A percentile compares a stretch with the other conserved stretches of the same genome.
Conservation (phyloP, 805 yeast species). For the Blastobotrys attinorum region DNA sequence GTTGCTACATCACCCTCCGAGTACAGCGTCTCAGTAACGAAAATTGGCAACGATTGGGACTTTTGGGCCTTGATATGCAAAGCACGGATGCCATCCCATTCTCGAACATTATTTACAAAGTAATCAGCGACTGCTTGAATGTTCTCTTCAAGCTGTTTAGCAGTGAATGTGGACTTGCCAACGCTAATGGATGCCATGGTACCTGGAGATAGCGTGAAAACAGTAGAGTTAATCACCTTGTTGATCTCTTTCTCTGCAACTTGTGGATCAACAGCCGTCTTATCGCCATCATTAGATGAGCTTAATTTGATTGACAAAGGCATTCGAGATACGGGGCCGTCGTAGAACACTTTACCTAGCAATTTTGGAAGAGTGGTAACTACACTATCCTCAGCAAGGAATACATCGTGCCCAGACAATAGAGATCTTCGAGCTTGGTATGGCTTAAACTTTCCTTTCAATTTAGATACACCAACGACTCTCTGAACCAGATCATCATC, state of each 20-base stretch:
- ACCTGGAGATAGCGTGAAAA: constrained; percentile 65
- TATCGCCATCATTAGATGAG: constrained; percentile 18
- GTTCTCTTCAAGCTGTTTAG: constrained; percentile 52
- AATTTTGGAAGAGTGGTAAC: constrained; percentile 73
- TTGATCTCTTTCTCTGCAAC: constrained; percentile 53
- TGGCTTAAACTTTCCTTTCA: constrained; percentile 81
- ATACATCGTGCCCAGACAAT: constrained; percentile 57
- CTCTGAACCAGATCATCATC: constrained; percentile 29
- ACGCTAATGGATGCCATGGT: constrained; percentile 56
- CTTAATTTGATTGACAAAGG: constrained; percentile 42
- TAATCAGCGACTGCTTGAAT: constrained; percentile 44
- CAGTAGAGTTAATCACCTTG: constrained; percentile 50
- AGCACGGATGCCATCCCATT: constrained; percentile 28
- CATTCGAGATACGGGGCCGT: constrained; percentile 55
- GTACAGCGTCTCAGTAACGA: constrained; percentile 48
- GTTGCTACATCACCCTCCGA: constrained; percentile 44
- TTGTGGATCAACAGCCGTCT: constrained; percentile 40
- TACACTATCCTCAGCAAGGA: constrained; percentile 78
- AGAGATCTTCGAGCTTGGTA: constrained; percentile 81
- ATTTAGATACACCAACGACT: constrained; percentile 62
- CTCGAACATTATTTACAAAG: constrained; percentile 30
- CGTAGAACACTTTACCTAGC: constrained; percentile 73
- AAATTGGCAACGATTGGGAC: constrained; percentile 84
- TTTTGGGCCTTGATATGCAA: constrained; percentile 57
- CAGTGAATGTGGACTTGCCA: constrained; percentile 43